Base-by-base conservation (phyloP, 2,329 filamentous ascomycete genomes). In the Aspergillus unguis region DNA sequence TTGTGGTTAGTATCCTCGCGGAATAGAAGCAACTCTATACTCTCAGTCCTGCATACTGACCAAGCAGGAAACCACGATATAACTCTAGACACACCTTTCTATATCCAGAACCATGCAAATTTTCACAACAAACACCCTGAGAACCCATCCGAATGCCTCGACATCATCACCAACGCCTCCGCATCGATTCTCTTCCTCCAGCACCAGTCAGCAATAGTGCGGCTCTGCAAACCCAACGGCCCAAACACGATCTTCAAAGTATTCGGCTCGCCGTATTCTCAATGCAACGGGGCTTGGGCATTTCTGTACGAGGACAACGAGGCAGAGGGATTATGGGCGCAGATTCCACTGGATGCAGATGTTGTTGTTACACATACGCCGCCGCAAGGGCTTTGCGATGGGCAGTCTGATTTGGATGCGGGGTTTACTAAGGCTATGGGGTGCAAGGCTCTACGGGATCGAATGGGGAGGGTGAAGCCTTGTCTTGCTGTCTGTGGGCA, bases 181-280 rank as follows among this genome's bases (percentile, higher is more conserved):
- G 59, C 71, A 6, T 73, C 71, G 2, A 74, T 84, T 38, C 70
- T 76, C 2, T 82, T 80, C 61, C 75, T 84, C 29, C 71, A 78
- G 57, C 78, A 84, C 59, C 66, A 77, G 54, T 65, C 74, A 52
- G 69, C 68, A 35, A 58, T 67, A 27, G 66, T 84, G 50, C 70
- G 69, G 23, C 62, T 84, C 44, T 71, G 61, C 28, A 69, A 68
- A 28, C 64, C 71, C 8, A 64, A 67, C n/a, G 78, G 77, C 5
- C 76, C 79, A 43, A 68, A 70, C 26, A 78, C 77, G 2, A 59
- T 59, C 27, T 77, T 84, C 62, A 80, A 74, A 46, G 70, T 84
- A n/a, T 85, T 83, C 57, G 82, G 80, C 4, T 83, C 80, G 38
- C 82, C 82, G 6, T 80, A 73, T 58, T 80, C 79, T 8, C 79